Conservation (phyloP, 2,329 filamentous ascomycete genomes). For the Alternaria consortialis region DNA sequence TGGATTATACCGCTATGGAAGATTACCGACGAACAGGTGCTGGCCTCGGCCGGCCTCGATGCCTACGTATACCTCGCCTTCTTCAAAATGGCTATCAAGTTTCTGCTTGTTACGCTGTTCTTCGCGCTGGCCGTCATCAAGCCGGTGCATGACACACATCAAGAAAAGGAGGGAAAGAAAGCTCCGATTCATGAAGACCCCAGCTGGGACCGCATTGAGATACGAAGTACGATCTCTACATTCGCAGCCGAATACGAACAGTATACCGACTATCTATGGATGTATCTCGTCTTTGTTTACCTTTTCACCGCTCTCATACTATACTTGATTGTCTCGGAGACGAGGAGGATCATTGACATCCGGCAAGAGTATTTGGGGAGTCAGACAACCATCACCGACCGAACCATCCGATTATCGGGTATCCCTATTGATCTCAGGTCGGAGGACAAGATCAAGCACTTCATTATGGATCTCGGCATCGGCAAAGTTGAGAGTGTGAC, state of each 20-base stretch:
- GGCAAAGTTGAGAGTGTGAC: constrained; percentile 89
- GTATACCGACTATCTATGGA: constrained; percentile 77
- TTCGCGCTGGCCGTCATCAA: constrained; percentile 83
- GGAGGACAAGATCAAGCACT: constrained; percentile 82
- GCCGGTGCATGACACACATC: constrained; percentile 80
- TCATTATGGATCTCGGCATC: constrained; percentile 87
- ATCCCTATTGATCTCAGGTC: constrained; percentile 82
- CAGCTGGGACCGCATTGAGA: constrained; percentile 26
- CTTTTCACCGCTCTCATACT: constrained; percentile 85
- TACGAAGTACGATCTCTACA: constrained; percentile 31
- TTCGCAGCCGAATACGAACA: constrained; percentile 49
- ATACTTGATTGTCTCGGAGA: constrained; percentile 84
- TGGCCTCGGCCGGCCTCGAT: constrained; percentile 90
- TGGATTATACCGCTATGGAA: constrained; percentile 89
- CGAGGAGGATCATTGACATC: constrained; percentile 82
- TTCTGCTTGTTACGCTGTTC: constrained; percentile 80
- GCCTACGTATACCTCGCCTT: constrained; percentile 96
- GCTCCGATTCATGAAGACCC: constrained; percentile 37
- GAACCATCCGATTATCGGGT: constrained; percentile 89
- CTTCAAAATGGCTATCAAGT: constrained; percentile 92
- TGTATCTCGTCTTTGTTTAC: constrained; percentile 94
- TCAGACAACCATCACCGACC: constrained; percentile 94
- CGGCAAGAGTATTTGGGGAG: constrained; percentile 91
- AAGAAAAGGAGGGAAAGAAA: constrained; percentile 37
- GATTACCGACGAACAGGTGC: constrained; percentile 87